Percentiles rank a stretch among this genome's conserved stretches.
Conservation (phyloP, 208 protist genomes). For the Lotmaria passim region DNA sequence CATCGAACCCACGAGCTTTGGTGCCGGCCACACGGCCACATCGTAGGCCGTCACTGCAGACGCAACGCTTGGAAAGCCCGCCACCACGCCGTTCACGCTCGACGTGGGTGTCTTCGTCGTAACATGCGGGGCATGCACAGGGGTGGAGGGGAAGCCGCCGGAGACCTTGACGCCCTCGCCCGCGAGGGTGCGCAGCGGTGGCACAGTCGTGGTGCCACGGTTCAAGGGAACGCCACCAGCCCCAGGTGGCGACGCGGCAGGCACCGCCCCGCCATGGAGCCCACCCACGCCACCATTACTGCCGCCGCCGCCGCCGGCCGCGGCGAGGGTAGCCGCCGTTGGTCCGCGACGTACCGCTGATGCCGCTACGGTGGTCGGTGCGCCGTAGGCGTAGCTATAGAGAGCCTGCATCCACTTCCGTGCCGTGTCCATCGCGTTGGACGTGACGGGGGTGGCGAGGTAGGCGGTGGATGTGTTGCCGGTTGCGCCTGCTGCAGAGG, state of each 20-base stretch:
- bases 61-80: constrained; percentile 1
- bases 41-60: neutral
- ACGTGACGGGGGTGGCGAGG: constrained; percentile 53
- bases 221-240: neutral
- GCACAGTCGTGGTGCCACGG: neutral
- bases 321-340: constrained; percentile 7
- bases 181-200: neutral
- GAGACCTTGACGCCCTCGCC: neutral
- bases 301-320: neutral
- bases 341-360: neutral
- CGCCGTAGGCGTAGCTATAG: constrained; percentile 65
- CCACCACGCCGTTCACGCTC: neutral
- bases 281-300: too few relatives aligned
- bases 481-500: neutral
- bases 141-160: constrained; percentile 16
- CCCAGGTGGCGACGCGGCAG: neutral
- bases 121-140: neutral
- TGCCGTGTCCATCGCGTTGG: constrained; percentile 45
- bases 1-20: neutral
- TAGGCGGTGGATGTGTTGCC: constrained; percentile 25
- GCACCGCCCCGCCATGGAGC: neutral
- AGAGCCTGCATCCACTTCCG: constrained; percentile 50
- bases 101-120: constrained; percentile 19
- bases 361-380: neutral
- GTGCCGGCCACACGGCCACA: constrained; percentile 24